Base-by-base conservation (phyloP, 805 yeast species). In the Pichia pseudocactophila region DNA sequence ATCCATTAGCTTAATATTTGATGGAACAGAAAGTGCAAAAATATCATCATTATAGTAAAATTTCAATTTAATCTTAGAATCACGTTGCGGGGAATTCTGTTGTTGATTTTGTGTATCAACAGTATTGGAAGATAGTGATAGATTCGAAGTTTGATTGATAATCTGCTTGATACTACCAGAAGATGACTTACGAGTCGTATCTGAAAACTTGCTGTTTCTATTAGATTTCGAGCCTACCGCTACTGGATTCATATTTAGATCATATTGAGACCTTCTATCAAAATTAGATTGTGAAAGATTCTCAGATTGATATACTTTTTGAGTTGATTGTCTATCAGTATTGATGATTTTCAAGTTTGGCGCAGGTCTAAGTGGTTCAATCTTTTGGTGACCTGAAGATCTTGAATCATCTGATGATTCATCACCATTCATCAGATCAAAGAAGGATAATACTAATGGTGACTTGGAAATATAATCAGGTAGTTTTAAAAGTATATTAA, bases 21-120 rank as follows among this genome's bases (percentile, higher is more conserved):
- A 52, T 3, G 55, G 46, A n/a, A 63, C 59, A 10, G 53, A 53
- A 20, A 84, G 67, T 1, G 87, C 92, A 65, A 83, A 84, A 13
- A 84, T 84, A 56, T 84, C 95, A 53, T 82, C 92, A 45, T 78
- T 80, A 54, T 76, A 82, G 57, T 80, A 84, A 54, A 84, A 82
- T 58, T 84, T 84, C 40, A 83, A 74, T 58, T 84, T 84, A 16
- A 68, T 63, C 52, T 75, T 76, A 40, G 59, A 25, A 22, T 39
- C 44, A 30, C 5, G 25, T 20, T n/a, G 15, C 13, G 3, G 32
- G 36, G 22, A n/a, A 28, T 16, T 4, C 16, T 18, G 35, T 3
- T 16, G 5, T 37, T 7, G n/a, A 17, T 30, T 31, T 22, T 37
- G 34, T 25, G 41, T 13, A 36, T 33, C 32, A 15, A 40, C n/a